Conservation (phyloP, 2,329 filamentous ascomycete species). For the Fusarium newnesense region DNA sequence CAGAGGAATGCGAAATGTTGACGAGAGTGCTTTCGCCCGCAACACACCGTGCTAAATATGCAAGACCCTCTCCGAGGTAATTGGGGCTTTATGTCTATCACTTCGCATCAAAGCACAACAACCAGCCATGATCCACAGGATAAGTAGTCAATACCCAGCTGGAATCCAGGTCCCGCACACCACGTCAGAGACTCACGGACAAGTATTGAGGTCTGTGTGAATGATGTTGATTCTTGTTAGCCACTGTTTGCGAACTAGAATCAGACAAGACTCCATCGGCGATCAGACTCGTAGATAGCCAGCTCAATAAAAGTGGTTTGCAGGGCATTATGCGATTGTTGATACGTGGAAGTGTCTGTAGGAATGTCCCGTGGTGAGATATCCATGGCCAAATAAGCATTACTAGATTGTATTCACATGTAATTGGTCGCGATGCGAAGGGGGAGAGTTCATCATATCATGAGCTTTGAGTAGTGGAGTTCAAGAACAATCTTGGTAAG, state of each 20-base stretch:
- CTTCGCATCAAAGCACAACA: accelerated
- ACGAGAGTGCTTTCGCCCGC: no score
- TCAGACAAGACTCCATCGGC: no score
- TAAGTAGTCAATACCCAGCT: background rate
- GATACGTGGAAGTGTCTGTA: no score
- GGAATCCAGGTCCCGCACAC: no score
- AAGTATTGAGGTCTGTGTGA: background rate
- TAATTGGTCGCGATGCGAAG: background rate
- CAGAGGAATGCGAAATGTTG: no score
- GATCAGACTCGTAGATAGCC: background rate
- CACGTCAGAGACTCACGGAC: accelerated
- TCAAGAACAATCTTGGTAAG: accelerated
- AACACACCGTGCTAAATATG: no score
- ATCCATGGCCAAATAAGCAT: background rate
- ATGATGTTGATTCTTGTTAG: background rate
- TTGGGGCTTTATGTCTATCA: no score
- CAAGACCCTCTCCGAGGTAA: no score
- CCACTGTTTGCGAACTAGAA: accelerated
- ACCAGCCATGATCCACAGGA: background rate
- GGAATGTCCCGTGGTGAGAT: background rate
- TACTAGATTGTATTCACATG: background rate
- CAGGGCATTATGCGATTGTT: no score
- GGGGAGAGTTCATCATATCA: background rate
- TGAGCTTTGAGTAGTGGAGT: accelerated
- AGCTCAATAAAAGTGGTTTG: background rate